Evolutionary conservation across 768 basidiomycete genomes (phyloP), one percentile per base, ranked within the genome.

Genomic region (Glaciozyma antarctica): DNA sequence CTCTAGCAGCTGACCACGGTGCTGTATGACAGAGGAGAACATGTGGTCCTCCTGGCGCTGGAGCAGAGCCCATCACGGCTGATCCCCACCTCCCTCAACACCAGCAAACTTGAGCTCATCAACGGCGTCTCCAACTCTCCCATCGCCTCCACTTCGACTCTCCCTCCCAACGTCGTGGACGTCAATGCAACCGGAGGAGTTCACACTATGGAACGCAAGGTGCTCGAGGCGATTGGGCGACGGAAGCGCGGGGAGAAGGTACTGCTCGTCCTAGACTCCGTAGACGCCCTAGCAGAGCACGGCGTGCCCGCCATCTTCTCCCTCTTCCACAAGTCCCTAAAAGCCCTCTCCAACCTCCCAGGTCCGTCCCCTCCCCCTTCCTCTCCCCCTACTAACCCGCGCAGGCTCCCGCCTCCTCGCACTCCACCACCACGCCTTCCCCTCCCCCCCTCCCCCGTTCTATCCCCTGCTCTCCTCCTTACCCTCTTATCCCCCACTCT

Each of bases 401-500:
- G 21, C 60, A 60, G 70, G 64, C 15, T 65, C 70, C 1, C 64
- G 69, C 9, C 26, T 72, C 22, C 13, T 72, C 24, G 17, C 63
- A 0, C 17, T 63, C 3, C 69, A 72, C 55, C 67, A 52, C 71
- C 84, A 83, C 77, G 24, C 79, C 81, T 24, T 85, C 85, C 32
- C 82, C 82, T 60, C 79, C 88, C 45, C 79, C 51, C 74, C 87
- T 2, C 88, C 88, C 64, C 76, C 80, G 1, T 78, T 78, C 16
- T 82, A 81, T 3, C 76, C 80, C 52, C 65, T 19, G 43, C 63
- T 1, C 76, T 88, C 28, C 75, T 83, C 19, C 78, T 83, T 5
- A 75, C 84, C 30, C 76, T 92, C 62, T 79, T 80, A 21, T 82
- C 84, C 44, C 82, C 87, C 0, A 69, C 79, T 10, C 85, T 91